Base-by-base conservation (phyloP, 1,139 yeast genomes). In the Fermentozyma sake region DNA sequence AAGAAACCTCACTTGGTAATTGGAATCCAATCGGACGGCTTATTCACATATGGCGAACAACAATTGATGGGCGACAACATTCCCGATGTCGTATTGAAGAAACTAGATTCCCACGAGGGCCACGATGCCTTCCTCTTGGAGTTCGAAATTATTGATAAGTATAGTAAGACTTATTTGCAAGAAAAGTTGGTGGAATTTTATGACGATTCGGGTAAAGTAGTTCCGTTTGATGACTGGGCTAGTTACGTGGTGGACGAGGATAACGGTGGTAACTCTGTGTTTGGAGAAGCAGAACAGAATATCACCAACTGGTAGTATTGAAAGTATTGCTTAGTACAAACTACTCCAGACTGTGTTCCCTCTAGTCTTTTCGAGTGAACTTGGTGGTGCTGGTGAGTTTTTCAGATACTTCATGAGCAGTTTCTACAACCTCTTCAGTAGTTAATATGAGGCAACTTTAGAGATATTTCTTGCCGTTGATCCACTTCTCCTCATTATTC, bases 111-210 rank as follows among this genome's bases (percentile, higher is more conserved):
- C 1, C 94, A 93, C n/a, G 98, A 91, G 48, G 98, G 98, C 11
- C 98, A 91, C 50, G 98, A 91, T 61, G 98, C 98, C 2, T 91
- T 91, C 50, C 61, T 91, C 37, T 65, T 91, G 28, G 98, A 91
- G 54, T 91, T 91, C 55, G 82, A 77, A 29, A 76, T 79, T 31
- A 86, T 91, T 34, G 85, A 93, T 52, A 61, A 70, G 20, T 66
- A 81, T 39, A 77, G 94, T 35, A 59, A 73, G 24, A 72, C 72
- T 3, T 91, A 89, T 52, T 66, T 89, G 47, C 59, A 61, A 15
- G 52, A 58, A 19, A 63, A 77, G 31, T 52, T 84, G 36, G 69
- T 78, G 1, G 81, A 78, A 14, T 76, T 74, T 61, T 63, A 61
- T 16, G 53, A 50, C 22, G 8, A 16, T 5, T 44, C 62, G 2